Percentiles rank a stretch among this genome's conserved stretches.
phyloP scores from a whole-genome alignment of 2,329 filamentous ascomycete species.

The Albifimbria verrucaria region DNA sequence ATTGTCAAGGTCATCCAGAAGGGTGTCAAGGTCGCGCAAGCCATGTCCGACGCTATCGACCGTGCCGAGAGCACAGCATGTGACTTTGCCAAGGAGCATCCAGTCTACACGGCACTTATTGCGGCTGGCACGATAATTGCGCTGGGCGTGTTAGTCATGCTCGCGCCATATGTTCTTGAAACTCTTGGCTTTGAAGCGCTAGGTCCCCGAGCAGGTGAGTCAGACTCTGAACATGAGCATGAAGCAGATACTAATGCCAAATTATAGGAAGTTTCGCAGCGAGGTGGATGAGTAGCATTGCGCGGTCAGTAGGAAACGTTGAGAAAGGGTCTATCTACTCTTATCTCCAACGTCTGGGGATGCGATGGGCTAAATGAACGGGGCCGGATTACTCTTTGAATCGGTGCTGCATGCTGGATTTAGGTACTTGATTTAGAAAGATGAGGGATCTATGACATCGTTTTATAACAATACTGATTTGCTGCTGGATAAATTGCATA shows the following conservation, averaged over 20 bases:
- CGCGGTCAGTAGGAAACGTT: conserved; percentile 8
- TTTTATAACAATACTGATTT: too few relatives aligned
- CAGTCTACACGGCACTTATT: conserved; percentile 15
- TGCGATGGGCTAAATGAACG: conserved; percentile 8
- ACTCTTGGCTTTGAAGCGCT: conserved; percentile 14
- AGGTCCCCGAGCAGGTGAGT: conserved; percentile 15
- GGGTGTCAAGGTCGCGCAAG: conserved; percentile 6
- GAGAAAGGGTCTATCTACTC: conserved; percentile 15
- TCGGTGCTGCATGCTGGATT: too few relatives aligned
- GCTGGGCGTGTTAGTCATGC: conserved; percentile 13
- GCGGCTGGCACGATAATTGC: conserved; percentile 12
- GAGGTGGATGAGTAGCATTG: conserved; percentile 18
- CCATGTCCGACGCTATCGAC: conserved; percentile 10
- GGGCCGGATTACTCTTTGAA: too few relatives aligned
- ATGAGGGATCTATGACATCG: too few relatives aligned
- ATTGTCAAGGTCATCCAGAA: conserved; percentile 12
- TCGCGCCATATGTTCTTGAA: conserved; percentile 17
- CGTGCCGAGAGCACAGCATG: conserved; percentile 7
- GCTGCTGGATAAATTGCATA: too few relatives aligned
- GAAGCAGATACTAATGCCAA: not conserved
- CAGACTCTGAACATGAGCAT: accelerated
- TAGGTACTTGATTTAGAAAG: too few relatives aligned
- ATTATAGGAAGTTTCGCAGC: conserved; percentile 16
- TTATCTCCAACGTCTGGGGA: conserved; percentile 16
- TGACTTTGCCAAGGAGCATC: conserved; percentile 17